phyloP scores from a whole-genome alignment of 192 early-diverging fungal genomes.

The Coemansia sp. region DNA sequence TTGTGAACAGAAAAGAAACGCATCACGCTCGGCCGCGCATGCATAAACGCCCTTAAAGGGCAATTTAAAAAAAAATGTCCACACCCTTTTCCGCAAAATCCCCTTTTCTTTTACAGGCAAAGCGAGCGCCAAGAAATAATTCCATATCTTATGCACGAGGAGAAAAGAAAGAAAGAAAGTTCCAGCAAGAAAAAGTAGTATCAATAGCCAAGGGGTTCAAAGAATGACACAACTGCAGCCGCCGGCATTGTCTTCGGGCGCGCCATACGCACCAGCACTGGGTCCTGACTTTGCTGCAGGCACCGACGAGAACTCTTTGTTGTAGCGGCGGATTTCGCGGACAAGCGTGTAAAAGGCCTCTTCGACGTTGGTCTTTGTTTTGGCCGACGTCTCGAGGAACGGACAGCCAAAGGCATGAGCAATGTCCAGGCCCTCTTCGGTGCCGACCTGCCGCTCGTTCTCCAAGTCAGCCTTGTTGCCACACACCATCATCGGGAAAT shows the following conservation, averaged over 20 bases:
- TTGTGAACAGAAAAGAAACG: not conserved
- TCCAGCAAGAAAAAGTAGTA: not conserved
- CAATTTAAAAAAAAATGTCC: not conserved
- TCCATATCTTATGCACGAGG: not conserved
- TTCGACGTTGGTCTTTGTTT: constrained; percentile 86
- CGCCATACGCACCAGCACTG: constrained; percentile 30
- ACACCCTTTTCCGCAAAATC: not conserved
- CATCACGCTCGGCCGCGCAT: not conserved
- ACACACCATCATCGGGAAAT: constrained; percentile 86
- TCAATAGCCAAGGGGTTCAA: constrained; percentile 29
- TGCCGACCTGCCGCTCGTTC: constrained; percentile 78
- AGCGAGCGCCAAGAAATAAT: not conserved
- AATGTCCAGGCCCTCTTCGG: constrained; percentile 78
- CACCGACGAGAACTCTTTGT: constrained; percentile 64
- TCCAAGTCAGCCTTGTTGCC: constrained; percentile 93
- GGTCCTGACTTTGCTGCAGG: constrained; percentile 26
- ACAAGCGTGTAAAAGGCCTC: constrained; percentile 88
- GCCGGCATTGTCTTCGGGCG: constrained; percentile 35
- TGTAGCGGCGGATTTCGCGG: constrained; percentile 78
- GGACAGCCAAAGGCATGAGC: constrained; percentile 72
- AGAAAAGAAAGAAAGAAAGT: not conserved
- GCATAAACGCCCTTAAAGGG: no score
- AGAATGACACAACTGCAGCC: constrained; percentile 66
- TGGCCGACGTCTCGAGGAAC: constrained; percentile 89
- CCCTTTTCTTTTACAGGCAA: constrained; percentile 1